Evolutionary conservation across 2,329 filamentous ascomycete genomes (phyloP).

Genomic region (Fusarium illudens): DNA sequence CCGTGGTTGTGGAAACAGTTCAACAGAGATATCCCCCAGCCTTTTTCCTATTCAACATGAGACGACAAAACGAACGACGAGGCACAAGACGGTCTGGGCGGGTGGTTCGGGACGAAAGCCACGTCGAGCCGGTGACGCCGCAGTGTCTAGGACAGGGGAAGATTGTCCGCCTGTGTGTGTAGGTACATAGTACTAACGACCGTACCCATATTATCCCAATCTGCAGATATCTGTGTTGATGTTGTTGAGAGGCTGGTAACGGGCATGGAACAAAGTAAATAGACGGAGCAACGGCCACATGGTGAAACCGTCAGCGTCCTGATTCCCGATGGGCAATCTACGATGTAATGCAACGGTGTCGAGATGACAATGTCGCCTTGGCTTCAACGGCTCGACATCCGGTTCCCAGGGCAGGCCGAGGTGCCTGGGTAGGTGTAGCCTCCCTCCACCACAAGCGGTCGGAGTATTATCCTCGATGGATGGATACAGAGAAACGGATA

Average conservation of each 20-base stretch:
- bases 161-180: background rate
- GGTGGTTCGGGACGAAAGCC: slow-evolving; percentile 21
- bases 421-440: too few relatives aligned
- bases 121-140: slow-evolving; percentile 3
- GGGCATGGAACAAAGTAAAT: background rate
- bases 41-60: background rate
- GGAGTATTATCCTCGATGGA: background rate
- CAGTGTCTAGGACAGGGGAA: slow-evolving; percentile 5
- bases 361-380: background rate
- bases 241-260: background rate
- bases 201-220: background rate
- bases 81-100: slow-evolving; percentile 16
- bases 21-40: background rate
- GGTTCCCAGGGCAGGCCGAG: too few relatives aligned
- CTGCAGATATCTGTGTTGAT: background rate
- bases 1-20: background rate
- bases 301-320: background rate
- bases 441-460: background rate
- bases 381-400: background rate
- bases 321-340: slow-evolving; percentile 2
- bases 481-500: background rate
- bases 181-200: too few relatives aligned
- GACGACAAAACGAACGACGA: slow-evolving; percentile 6
- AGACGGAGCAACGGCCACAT: background rate
- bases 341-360: slow-evolving; percentile 9